Evolutionary conservation across 139 green algal species (phyloP).

Genomic region (Micromonas pusilla): DNA sequence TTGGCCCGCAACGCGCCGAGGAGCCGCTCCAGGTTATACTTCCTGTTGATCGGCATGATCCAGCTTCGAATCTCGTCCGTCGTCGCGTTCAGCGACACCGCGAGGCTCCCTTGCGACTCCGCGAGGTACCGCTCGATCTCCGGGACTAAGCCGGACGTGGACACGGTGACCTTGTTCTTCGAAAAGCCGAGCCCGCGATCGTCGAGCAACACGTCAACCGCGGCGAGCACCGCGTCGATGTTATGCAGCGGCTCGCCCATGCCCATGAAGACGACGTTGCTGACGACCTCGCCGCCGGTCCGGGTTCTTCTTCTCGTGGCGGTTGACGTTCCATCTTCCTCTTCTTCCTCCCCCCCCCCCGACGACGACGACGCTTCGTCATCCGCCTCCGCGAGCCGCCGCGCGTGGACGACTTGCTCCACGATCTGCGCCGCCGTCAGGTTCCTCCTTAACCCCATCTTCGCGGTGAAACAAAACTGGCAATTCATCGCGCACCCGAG

Average conservation of each 20-base stretch:
- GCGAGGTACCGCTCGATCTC: constrained; percentile 58
- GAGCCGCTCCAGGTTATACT: constrained; percentile 53
- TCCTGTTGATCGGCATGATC: constrained; percentile 84
- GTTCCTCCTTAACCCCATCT: constrained; percentile 89
- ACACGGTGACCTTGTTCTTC: constrained; percentile 75
- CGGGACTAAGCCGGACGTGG: constrained; percentile 77
- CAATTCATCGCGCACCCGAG: constrained; percentile 74
- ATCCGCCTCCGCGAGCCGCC: too few relatives aligned
- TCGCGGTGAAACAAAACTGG: constrained; percentile 95
- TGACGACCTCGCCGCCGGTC: constrained; percentile 57
- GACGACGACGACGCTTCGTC: too few relatives aligned
- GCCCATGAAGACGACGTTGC: constrained; percentile 91
- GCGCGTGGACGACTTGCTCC: constrained; percentile 70
- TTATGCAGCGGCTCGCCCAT: constrained; percentile 94
- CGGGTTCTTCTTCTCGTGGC: too few relatives aligned
- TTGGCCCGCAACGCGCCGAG: constrained; percentile 43
- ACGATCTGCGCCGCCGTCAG: constrained; percentile 82
- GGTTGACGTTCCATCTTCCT: too few relatives aligned
- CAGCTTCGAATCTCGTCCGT: constrained; percentile 73
- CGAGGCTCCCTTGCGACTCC: constrained; percentile 54
- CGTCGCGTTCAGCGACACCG: constrained; percentile 82
- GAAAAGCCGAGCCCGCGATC: constrained; percentile 61
- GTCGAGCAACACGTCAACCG: constrained; percentile 62
- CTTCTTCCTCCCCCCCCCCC: too few relatives aligned
- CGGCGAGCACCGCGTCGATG: constrained; percentile 63